These are phyloP conservation scores for Globisporangium rhizosaccharum DNA, from an alignment of 352 stramenopile species.

Conservation along the genomic window DNA sequence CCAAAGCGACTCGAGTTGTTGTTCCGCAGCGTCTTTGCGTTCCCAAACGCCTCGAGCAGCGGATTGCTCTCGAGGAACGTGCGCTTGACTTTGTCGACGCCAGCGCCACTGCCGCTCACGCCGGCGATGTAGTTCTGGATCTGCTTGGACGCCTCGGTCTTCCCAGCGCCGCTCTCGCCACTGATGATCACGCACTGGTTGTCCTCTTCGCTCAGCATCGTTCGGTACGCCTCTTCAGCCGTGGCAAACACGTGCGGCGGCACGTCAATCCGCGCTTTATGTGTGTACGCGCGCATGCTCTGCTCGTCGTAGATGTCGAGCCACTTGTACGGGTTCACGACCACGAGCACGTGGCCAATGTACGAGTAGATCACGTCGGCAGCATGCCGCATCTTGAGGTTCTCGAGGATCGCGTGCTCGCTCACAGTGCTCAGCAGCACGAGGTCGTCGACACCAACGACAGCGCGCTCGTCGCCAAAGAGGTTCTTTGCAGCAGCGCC, in stretches of 20 bases:
- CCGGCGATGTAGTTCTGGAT: constrained; percentile 89
- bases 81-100: constrained; percentile 86
- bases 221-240: constrained; percentile 82
- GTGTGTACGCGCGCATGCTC: constrained; percentile 75
- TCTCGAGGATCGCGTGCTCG: constrained; percentile 82
- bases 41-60: constrained; percentile 95
- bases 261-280: constrained; percentile 86
- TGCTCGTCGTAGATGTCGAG: constrained; percentile 85
- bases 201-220: constrained; percentile 85
- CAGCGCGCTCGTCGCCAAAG: constrained; percentile 57
- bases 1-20: constrained; percentile 95
- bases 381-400: constrained; percentile 85
- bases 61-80: constrained; percentile 94
- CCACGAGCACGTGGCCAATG: constrained; percentile 85
- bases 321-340: constrained; percentile 90
- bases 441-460: constrained; percentile 80
- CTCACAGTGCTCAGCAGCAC: constrained; percentile 66
- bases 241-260: constrained; percentile 83
- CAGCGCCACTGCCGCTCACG: constrained; percentile 67
- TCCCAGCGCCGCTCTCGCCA: constrained; percentile 78
- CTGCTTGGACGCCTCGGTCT: constrained; percentile 87
- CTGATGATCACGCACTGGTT: constrained; percentile 90
- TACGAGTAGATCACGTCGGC: constrained; percentile 87
- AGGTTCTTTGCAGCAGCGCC: constrained; percentile 7
- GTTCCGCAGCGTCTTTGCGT: constrained; percentile 94